A percentile compares a stretch with the other conserved stretches of the same genome.
These are phyloP conservation scores for Penicillium sp. DNA, from an alignment of 2,329 filamentous ascomycete species.

Conservation along the genomic window DNA sequence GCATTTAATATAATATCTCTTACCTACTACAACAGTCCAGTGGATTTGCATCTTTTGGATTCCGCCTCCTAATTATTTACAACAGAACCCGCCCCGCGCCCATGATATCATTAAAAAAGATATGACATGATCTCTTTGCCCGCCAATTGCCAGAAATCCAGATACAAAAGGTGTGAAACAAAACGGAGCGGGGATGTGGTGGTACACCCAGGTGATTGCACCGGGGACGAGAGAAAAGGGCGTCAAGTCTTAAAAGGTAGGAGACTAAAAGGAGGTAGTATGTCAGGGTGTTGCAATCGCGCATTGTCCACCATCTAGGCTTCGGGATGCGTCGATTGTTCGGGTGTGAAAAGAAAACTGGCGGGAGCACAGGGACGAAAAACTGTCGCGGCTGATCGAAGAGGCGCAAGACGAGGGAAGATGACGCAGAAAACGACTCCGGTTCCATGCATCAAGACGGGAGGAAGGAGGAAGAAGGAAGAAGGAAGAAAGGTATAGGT, in stretches of 20 bases:
- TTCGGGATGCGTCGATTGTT: conserved; percentile 17
- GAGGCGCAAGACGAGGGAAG: conserved; percentile 18
- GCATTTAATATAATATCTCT: neutral
- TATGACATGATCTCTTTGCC: conserved; percentile 26
- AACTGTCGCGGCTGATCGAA: conserved; percentile 15
- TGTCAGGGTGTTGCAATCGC: conserved; percentile 18
- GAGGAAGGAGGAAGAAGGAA: no score
- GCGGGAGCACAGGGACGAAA: conserved; percentile 16
- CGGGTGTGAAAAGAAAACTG: conserved; percentile 14
- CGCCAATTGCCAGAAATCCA: conserved; percentile 18
- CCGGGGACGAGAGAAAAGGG: neutral
- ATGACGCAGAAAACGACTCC: conserved; percentile 35
- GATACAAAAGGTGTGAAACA: conserved; percentile 11
- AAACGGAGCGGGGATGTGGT: conserved; percentile 14
- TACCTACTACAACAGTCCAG: neutral
- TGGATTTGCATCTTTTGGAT: conserved; percentile 15
- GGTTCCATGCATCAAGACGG: conserved; percentile 34
- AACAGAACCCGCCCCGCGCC: conserved; percentile 26
- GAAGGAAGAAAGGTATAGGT: conserved; percentile 23
- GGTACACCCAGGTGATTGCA: conserved; percentile 2
- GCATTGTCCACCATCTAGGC: conserved; percentile 32
- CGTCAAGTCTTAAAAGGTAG: conserved; percentile 1
- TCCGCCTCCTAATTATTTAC: conserved; percentile 32
- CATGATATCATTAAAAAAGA: conserved; percentile 34
- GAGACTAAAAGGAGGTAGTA: conserved; percentile 22